These are phyloP conservation scores for Ustilago sp. DNA, from an alignment of 1,284 basidiomycete species.

Conservation along the genomic window DNA sequence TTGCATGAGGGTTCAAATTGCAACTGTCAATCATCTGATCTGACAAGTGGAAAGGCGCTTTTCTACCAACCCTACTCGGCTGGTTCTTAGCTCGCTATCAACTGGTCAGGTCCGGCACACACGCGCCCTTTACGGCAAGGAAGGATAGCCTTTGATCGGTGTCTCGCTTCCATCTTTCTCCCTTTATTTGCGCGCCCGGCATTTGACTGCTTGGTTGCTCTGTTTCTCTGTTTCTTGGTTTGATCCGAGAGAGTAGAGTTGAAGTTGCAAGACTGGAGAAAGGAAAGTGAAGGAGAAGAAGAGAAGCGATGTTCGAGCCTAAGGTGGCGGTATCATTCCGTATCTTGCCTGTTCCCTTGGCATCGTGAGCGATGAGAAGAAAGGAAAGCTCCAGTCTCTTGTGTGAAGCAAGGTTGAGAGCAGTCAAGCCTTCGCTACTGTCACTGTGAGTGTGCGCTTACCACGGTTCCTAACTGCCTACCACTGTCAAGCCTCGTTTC, in stretches of 20 bases:
- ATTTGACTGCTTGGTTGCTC: neutral
- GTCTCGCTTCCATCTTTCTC: neutral
- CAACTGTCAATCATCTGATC: conserved; percentile 2
- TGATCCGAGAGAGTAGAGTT: neutral
- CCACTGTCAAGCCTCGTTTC: neutral
- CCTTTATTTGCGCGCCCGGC: neutral
- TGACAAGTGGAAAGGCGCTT: neutral
- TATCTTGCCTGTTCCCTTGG: neutral
- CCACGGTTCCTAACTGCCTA: neutral
- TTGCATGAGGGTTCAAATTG: conserved; percentile 20
- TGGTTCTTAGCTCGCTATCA: neutral
- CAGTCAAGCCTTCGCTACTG: neutral
- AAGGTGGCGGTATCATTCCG: neutral
- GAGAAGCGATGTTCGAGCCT: neutral
- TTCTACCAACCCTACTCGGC: neutral
- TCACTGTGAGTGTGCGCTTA: neutral
- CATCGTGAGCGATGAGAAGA: neutral
- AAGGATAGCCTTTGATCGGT: neutral
- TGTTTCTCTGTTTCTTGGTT: neutral
- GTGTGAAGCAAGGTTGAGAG: neutral
- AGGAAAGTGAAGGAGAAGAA: neutral
- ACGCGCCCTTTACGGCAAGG: neutral
- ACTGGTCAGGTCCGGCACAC: neutral
- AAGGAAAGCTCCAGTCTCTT: neutral
- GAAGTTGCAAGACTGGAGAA: neutral